phyloP scores from a whole-genome alignment of 257 asterid genomes.

The Fraxinus quadrangulata region DNA sequence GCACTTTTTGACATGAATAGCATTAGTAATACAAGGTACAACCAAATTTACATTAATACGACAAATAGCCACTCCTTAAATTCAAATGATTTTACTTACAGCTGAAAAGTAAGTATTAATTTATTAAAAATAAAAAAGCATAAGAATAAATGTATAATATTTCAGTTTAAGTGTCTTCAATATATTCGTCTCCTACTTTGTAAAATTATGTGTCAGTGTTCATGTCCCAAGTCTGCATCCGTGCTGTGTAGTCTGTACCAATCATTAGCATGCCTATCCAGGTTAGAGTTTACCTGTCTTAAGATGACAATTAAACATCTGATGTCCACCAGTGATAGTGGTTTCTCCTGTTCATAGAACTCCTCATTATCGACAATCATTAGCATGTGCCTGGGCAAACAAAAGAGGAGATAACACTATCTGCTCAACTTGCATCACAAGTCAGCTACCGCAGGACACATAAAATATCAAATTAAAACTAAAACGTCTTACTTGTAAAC shows the following conservation, averaged over 20 bases:
- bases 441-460: slow-evolving; percentile 22
- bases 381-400: slow-evolving; percentile 85
- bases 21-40: background rate
- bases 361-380: slow-evolving; percentile 92
- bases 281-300: slow-evolving; percentile 68
- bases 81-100: background rate
- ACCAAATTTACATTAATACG: background rate
- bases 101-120: background rate
- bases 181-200: background rate
- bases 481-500: slow-evolving; percentile 74
- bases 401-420: slow-evolving; percentile 25
- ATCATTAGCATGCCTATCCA: background rate
- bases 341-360: slow-evolving; percentile 95
- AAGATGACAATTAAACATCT: slow-evolving; percentile 74
- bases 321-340: slow-evolving; percentile 76
- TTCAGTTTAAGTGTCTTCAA: background rate
- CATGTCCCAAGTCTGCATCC: background rate
- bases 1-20: background rate
- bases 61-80: background rate
- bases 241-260: background rate
- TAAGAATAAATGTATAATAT: background rate
- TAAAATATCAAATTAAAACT: slow-evolving; percentile 21
- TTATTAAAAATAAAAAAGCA: background rate
- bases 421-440: slow-evolving; percentile 30
- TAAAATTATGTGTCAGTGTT: background rate